A percentile compares a stretch with the other conserved stretches of the same genome.
These are phyloP conservation scores for Annulohypoxylon truncatum DNA, from an alignment of 2,329 filamentous ascomycete species.

Conservation along the genomic window DNA sequence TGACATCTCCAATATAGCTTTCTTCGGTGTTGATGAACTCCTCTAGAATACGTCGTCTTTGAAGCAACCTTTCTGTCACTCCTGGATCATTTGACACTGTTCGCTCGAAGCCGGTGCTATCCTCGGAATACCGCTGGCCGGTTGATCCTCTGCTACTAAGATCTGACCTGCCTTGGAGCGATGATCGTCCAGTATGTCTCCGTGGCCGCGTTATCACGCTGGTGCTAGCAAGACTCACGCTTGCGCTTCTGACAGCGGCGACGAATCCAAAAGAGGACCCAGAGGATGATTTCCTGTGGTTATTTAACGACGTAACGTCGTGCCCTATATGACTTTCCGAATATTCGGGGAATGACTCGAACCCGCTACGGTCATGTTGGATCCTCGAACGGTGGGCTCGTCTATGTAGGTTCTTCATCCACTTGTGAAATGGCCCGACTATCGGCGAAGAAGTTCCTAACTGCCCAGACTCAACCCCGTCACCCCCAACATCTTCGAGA, in stretches of 20 bases:
- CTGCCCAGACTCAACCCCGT: slow-evolving; percentile 25
- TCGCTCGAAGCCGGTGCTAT: slow-evolving; percentile 71
- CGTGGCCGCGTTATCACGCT: slow-evolving; percentile 74
- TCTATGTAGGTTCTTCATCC: slow-evolving; percentile 76
- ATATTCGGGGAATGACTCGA: slow-evolving; percentile 52
- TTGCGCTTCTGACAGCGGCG: slow-evolving; percentile 83
- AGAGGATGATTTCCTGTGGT: slow-evolving; percentile 72
- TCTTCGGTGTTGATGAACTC: slow-evolving; percentile 90
- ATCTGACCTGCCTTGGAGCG: slow-evolving; percentile 68
- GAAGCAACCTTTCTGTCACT: slow-evolving; percentile 76
- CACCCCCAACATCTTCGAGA: slow-evolving; percentile 36
- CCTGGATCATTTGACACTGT: slow-evolving; percentile 69
- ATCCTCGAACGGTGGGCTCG: slow-evolving; percentile 60
- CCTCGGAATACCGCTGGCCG: slow-evolving; percentile 71
- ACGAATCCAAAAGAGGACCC: slow-evolving; percentile 83
- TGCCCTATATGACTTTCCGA: slow-evolving; percentile 47
- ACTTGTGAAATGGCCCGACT: slow-evolving; percentile 71
- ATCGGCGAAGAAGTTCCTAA: slow-evolving; percentile 26
- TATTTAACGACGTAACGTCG: slow-evolving; percentile 46
- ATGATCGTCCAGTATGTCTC: slow-evolving; percentile 62
- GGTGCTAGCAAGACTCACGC: slow-evolving; percentile 78
- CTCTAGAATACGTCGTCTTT: slow-evolving; percentile 82
- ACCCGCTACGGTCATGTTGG: slow-evolving; percentile 34
- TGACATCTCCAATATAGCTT: slow-evolving; percentile 87
- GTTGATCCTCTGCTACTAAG: slow-evolving; percentile 72